Evolutionary conservation across 176 grass and related monocot species (phyloP).

Genomic region (Triticum turgidum): DNA sequence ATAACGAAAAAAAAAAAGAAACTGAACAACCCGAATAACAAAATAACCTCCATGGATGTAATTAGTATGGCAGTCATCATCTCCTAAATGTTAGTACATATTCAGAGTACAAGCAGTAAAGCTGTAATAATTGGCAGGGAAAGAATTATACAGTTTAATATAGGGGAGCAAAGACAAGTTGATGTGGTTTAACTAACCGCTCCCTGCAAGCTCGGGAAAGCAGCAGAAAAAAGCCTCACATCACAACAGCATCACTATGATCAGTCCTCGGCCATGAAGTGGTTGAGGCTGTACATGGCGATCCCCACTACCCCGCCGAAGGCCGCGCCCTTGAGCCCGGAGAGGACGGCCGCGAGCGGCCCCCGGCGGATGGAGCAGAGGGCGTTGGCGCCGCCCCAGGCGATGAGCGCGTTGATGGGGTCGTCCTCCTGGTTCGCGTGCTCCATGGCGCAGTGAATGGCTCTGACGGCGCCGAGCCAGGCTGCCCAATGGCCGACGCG

Average conservation of each 20-base stretch:
- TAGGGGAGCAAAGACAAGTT: no score
- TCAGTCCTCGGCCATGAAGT: not conserved
- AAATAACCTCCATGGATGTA: no score
- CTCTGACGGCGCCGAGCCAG: conserved; percentile 64
- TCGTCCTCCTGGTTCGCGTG: conserved; percentile 71
- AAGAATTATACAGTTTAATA: no score
- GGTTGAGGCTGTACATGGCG: not conserved
- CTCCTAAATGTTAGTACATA: no score
- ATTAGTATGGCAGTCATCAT: no score
- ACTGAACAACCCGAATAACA: no score
- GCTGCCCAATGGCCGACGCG: conserved; percentile 31
- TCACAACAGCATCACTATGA: not conserved
- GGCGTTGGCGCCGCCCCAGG: not conserved
- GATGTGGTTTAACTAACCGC: no score
- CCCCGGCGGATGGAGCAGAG: not conserved
- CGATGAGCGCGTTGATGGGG: conserved; percentile 74
- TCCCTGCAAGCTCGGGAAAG: not conserved
- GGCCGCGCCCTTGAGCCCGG: not conserved
- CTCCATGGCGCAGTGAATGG: conserved; percentile 67
- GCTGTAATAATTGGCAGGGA: no score
- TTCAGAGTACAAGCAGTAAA: no score
- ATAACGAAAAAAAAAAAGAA: no score
- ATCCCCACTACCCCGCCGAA: not conserved
- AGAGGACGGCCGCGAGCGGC: not conserved
- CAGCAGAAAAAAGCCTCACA: not conserved